Percentiles rank a stretch among this genome's conserved stretches.
phyloP scores from a whole-genome alignment of 208 protist species.

The Balamuthia mandrillaris region DNA sequence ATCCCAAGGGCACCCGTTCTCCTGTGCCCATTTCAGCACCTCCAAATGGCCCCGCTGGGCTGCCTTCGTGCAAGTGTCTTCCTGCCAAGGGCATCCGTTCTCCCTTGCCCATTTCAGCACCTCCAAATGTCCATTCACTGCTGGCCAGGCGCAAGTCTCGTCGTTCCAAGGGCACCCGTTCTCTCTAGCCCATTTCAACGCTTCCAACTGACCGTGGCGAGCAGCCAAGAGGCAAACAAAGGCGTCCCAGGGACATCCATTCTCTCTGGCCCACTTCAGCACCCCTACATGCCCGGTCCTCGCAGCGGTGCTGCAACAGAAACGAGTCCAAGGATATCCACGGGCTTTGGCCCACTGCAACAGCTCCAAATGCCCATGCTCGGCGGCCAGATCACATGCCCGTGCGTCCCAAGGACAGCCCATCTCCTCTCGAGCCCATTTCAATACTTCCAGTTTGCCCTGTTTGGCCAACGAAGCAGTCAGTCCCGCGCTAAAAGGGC shows the following conservation, averaged over 20 bases:
- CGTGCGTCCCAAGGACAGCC: background rate
- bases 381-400: background rate
- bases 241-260: background rate
- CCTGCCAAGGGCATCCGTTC: background rate
- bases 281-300: background rate
- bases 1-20: background rate
- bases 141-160: background rate
- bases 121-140: background rate
- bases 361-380: background rate
- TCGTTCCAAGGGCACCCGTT: background rate
- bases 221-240: background rate
- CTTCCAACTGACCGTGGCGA: background rate
- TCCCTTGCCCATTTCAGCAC: background rate
- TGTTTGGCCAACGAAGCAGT: no score
- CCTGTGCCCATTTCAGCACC: background rate
- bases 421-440: background rate
- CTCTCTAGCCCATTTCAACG: background rate
- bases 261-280: background rate
- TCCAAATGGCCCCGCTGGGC: background rate
- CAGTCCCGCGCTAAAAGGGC: no score
- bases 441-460: background rate
- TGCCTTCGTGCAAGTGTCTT: background rate
- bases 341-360: background rate
- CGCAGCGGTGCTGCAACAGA: no score
- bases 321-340: conserved; percentile 2